phyloP scores from a whole-genome alignment of 768 basidiomycete genomes.

The Xerocomellus chrysenteron region DNA sequence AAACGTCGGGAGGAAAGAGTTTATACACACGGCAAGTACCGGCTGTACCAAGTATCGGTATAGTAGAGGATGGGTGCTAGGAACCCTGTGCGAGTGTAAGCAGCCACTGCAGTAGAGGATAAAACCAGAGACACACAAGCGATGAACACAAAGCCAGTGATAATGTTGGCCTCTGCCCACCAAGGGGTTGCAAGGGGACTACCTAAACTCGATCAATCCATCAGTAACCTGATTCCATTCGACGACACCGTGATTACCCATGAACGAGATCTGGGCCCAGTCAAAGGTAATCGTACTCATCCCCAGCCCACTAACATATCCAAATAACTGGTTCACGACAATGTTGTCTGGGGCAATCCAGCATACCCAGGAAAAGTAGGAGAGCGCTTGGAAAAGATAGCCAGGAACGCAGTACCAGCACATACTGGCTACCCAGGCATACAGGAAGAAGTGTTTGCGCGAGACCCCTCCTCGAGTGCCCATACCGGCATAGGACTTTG shows the following conservation, averaged over 20 bases:
- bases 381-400: constrained; percentile 66
- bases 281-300: constrained; percentile 82
- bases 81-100: constrained; percentile 47
- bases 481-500: constrained; percentile 45
- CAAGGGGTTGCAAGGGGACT: constrained; percentile 74
- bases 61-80: constrained; percentile 65
- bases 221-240: neutral
- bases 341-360: constrained; percentile 74
- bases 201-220: constrained; percentile 5
- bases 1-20: neutral
- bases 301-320: constrained; percentile 52
- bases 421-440: constrained; percentile 34
- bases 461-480: constrained; percentile 46
- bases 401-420: constrained; percentile 66
- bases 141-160: constrained; percentile 61
- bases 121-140: constrained; percentile 47
- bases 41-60: constrained; percentile 60
- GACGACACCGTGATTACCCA: constrained; percentile 12
- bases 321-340: constrained; percentile 74
- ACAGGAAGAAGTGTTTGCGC: constrained; percentile 52
- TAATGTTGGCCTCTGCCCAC: constrained; percentile 78
- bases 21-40: constrained; percentile 51
- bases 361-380: constrained; percentile 58
- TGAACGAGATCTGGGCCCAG: constrained; percentile 63
- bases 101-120: constrained; percentile 52